Evolutionary conservation across 75 land plant genomes (phyloP), one percentile per base, ranked within the genome.

Genomic region (Sequoia sempervirens): DNA sequence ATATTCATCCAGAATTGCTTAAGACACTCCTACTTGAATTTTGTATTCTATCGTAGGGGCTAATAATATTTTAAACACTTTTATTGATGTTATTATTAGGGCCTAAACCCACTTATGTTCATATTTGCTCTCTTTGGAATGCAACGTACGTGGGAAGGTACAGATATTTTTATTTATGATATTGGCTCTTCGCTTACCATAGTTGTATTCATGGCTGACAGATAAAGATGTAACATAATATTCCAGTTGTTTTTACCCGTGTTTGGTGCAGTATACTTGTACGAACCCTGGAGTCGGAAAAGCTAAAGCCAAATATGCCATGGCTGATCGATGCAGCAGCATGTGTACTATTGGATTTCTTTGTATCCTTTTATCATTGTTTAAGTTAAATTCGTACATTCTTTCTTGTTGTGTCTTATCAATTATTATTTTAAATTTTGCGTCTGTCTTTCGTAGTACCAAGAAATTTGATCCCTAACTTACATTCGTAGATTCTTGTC

Each of bases 251-350:
- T 50, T 50, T 50, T 2, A 12, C 45, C 18, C 54, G n/a, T 80
- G 18, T 40, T 46, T 11, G 32, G 45, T 85, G 89, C 95, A 96
- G 98, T 81, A 96, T 96, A n/a, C 86, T 96, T 14, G 92, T 96
- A 9, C 87, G 85, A 40, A 94, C 90, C 79, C n/a, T 86, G 43
- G 92, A 89, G 30, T 95, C 94, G 98, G 76, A 82, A 13, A 88
- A 81, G 34, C 68, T 96, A 82, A 87, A 83, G 86, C 89, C 95
- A 38, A 96, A 94, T 82, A 32, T 96, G 75, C 98, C 98, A 54
- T 96, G 98, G 98, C 88, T 96, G 40, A 90, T 95, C 74, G 98
- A 96, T 87, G 97, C 98, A 26, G 92, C 47, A 47, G 96, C 82
- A 28, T 96, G 98, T 87, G 94, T 93, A 30, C 75, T 91, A 13